Evolutionary conservation across 83 land plant species (phyloP).

Genomic region (Thuja plicata): DNA sequence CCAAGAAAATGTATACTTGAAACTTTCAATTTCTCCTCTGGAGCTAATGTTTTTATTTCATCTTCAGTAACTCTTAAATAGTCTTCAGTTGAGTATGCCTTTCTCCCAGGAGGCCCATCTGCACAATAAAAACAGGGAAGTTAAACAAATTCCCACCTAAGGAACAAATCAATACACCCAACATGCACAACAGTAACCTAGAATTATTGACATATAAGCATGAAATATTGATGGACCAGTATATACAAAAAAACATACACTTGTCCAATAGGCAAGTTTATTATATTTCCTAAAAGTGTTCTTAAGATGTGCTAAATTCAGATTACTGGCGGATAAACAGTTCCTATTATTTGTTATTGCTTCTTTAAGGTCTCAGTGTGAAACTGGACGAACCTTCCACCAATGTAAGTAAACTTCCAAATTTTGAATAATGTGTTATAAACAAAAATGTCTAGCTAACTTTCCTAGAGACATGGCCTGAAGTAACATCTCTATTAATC

Average conservation of each 20-base stretch:
- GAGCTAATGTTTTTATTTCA: constrained; percentile 26
- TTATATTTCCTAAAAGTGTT: neutral
- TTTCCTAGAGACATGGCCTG: too few species aligned
- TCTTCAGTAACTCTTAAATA: constrained; percentile 35
- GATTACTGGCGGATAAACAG: neutral
- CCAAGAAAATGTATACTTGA: neutral
- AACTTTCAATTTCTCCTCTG: constrained; percentile 43
- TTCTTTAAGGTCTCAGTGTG: too few species aligned
- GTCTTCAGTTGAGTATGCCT: constrained; percentile 36
- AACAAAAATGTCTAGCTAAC: too few species aligned
- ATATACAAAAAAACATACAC: neutral
- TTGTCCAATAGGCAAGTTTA: neutral
- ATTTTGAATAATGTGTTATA: too few species aligned
- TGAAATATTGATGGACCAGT: neutral
- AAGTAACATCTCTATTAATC: too few species aligned
- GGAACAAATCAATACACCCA: neutral
- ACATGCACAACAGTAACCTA: neutral
- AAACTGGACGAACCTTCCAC: too few species aligned
- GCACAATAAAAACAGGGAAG: constrained; percentile 10
- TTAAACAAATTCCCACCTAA: neutral
- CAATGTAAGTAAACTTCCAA: too few species aligned
- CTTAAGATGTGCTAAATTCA: neutral
- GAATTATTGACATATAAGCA: neutral
- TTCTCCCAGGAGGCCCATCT: constrained; percentile 25
- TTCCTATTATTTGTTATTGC: too few species aligned